These are phyloP conservation scores for Rhodotorula sp. DNA, from an alignment of 1,284 basidiomycete genomes.

Conservation along the genomic window DNA sequence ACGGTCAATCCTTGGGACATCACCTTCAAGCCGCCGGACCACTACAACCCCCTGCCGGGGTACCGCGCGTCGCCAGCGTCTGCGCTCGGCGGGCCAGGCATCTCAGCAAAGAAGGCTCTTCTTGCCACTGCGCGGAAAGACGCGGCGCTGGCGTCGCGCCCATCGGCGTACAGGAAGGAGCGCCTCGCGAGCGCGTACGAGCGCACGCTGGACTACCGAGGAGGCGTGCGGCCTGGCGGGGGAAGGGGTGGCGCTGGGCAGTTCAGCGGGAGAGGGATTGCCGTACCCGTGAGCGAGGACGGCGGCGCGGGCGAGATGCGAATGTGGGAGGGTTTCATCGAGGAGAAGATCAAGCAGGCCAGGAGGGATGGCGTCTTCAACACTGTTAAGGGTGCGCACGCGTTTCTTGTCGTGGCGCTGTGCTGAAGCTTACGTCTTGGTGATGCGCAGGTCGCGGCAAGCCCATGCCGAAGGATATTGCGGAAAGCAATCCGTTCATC, in stretches of 20 bases:
- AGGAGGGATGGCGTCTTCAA: conserved; percentile 69
- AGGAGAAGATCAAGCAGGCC: conserved; percentile 78
- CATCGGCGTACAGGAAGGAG: conserved; percentile 1
- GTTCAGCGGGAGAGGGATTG: neutral
- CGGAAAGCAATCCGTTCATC: conserved; percentile 72
- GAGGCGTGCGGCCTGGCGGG: conserved; percentile 6
- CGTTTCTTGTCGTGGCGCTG: neutral
- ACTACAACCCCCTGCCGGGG: conserved; percentile 19
- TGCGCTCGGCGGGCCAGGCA: neutral
- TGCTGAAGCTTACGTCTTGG: neutral
- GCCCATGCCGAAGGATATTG: conserved; percentile 63
- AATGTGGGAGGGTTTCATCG: conserved; percentile 73
- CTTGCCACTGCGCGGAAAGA: conserved; percentile 1
- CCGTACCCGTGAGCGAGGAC: neutral
- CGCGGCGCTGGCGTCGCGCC: conserved; percentile 2
- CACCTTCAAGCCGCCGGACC: conserved; percentile 23
- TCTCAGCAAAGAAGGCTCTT: conserved; percentile 1
- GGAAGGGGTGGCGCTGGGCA: neutral
- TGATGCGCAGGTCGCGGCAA: conserved; percentile 58
- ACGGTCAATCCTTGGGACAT: conserved; percentile 27
- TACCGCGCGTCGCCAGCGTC: conserved; percentile 1
- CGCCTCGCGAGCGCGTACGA: conserved; percentile 34
- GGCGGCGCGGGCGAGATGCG: conserved; percentile 53
- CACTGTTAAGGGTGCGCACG: conserved; percentile 62
- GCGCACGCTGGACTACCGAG: conserved; percentile 28